Evolutionary conservation across 2,329 filamentous ascomycete genomes (phyloP).

Genomic region (Myriosclerotinia curreyana): DNA sequence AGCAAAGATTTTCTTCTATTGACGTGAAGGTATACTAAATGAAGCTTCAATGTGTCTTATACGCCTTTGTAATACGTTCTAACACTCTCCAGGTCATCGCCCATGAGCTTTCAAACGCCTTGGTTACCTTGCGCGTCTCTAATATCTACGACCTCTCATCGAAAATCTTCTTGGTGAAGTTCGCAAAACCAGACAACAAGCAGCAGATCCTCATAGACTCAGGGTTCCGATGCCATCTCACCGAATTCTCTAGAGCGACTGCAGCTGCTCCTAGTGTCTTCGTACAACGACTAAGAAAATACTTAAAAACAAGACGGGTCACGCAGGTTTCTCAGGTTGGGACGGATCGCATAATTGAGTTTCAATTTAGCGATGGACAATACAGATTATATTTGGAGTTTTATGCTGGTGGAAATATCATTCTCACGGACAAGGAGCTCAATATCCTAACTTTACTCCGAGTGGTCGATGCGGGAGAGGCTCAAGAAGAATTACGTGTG

Average conservation of each 20-base stretch:
- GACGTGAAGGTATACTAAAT: constrained; percentile 61
- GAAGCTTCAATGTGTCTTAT: not conserved
- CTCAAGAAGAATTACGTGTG: constrained; percentile 77
- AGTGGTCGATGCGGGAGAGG: constrained; percentile 74
- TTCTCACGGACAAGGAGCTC: constrained; percentile 80
- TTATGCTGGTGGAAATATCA: constrained; percentile 92
- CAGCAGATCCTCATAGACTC: constrained; percentile 91
- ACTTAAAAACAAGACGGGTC: constrained; percentile 79
- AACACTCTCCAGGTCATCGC: constrained; percentile 69
- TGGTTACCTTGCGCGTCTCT: constrained; percentile 76
- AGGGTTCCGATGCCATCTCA: constrained; percentile 93
- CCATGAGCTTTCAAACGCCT: constrained; percentile 77
- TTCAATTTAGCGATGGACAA: constrained; percentile 87
- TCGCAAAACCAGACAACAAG: constrained; percentile 83
- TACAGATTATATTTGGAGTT: constrained; percentile 92
- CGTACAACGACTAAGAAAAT: constrained; percentile 80
- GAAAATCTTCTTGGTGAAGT: constrained; percentile 93
- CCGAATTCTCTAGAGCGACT: constrained; percentile 83
- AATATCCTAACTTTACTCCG: constrained; percentile 80
- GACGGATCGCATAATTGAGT: constrained; percentile 88
- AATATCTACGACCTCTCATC: constrained; percentile 97
- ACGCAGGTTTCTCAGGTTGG: constrained; percentile 82
- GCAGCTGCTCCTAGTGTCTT: constrained; percentile 82
- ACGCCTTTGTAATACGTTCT: not conserved
- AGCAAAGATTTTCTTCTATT: constrained; percentile 76